Evolutionary conservation across 2,329 filamentous ascomycete genomes (phyloP).

Genomic region (Neophaeococcomyces mojaviensis): DNA sequence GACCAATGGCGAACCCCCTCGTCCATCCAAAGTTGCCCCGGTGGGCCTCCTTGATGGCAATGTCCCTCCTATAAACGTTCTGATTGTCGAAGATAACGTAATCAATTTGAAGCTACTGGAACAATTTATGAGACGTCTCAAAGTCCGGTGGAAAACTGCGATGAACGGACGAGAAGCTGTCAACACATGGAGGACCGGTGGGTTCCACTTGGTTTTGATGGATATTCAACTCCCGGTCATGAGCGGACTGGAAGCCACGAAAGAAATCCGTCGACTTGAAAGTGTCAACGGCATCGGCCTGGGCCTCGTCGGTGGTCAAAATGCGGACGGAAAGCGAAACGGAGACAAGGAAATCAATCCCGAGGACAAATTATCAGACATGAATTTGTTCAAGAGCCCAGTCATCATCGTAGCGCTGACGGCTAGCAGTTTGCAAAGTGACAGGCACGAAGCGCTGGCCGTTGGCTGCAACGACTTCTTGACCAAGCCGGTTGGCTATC

Average conservation of each 20-base stretch:
- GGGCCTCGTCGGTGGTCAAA: constrained; percentile 59
- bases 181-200: constrained; percentile 82
- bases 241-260: constrained; percentile 89
- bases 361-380: constrained; percentile 59
- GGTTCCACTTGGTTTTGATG: constrained; percentile 95
- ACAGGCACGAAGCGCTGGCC: constrained; percentile 87
- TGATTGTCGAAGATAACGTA: constrained; percentile 97
- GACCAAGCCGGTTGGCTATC: constrained; percentile 96
- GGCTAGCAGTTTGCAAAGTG: constrained; percentile 86
- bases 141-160: constrained; percentile 94
- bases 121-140: constrained; percentile 90
- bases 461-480: constrained; percentile 97
- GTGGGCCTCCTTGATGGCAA: constrained; percentile 67
- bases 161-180: constrained; percentile 93
- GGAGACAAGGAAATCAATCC: constrained; percentile 15
- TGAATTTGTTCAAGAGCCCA: constrained; percentile 80
- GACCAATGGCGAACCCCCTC: constrained; percentile 27
- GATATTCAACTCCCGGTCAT: constrained; percentile 96
- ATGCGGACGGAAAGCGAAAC: constrained; percentile 13
- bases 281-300: constrained; percentile 87
- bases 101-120: constrained; percentile 93
- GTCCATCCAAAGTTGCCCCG: constrained; percentile 33
- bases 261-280: constrained; percentile 86
- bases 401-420: constrained; percentile 97
- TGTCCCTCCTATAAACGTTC: constrained; percentile 90